Conservation (phyloP, 2,329 filamentous ascomycete species). For the Paracoccidioides lutzii region DNA sequence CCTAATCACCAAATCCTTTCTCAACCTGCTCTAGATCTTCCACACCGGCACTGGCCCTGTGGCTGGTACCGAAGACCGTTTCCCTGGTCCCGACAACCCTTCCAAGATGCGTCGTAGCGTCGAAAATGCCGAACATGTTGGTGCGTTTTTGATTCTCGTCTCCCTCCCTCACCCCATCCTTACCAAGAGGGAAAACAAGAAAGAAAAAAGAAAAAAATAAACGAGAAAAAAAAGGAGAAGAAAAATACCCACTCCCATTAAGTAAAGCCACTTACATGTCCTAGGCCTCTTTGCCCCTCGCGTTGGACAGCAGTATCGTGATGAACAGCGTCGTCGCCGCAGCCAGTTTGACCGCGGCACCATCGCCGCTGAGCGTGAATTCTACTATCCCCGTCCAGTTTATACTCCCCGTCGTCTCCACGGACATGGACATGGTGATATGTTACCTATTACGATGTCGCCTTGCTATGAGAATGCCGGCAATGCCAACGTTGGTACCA, state of each 20-base stretch:
- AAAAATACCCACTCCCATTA: neutral
- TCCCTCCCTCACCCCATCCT: neutral
- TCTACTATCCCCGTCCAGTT: slow-evolving; percentile 5
- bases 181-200: neutral
- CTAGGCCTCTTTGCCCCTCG: slow-evolving; percentile 68
- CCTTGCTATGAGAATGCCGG: slow-evolving; percentile 3
- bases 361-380: slow-evolving; percentile 52
- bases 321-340: slow-evolving; percentile 62
- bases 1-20: slow-evolving; percentile 19
- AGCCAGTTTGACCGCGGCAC: slow-evolving; percentile 77
- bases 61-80: slow-evolving; percentile 59
- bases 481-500: no score
- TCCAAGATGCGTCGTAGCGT: slow-evolving; percentile 79
- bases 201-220: neutral
- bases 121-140: slow-evolving; percentile 74
- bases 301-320: slow-evolving; percentile 57
- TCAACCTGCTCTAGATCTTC: slow-evolving; percentile 42
- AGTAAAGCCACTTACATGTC: neutral
- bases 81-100: slow-evolving; percentile 68
- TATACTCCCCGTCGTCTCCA: slow-evolving; percentile 1
- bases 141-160: slow-evolving; percentile 35
- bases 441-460: neutral
- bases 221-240: no score
- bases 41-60: slow-evolving; percentile 38
- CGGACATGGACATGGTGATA: neutral